Evolutionary conservation across 1,284 basidiomycete species (phyloP), one percentile per base, ranked within the genome.

Genomic region (Laetiporus sulphureus): DNA sequence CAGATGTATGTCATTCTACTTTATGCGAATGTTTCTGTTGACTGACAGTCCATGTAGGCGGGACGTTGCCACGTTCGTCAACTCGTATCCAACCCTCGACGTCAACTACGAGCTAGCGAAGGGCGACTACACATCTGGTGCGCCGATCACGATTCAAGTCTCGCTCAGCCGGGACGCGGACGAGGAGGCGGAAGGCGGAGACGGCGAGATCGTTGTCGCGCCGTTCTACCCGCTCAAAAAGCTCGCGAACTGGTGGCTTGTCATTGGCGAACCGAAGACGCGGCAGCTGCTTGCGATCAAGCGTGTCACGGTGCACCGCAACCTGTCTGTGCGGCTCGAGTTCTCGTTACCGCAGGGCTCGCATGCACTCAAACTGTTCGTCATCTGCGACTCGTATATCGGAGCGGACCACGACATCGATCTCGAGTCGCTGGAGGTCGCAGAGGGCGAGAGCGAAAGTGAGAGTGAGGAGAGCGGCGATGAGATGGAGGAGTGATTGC

Each of bases 211-310:
- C 5, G 94, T 94, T 15, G 75, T 96, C 19, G 92, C 92, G 1
- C 91, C 93, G 0, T 92, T 87, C 69, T 99, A 90, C 69, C 94
- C 95, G 0, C 68, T 68, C 42, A 83, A 83, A 61, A 98, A 98
- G 73, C 79, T 94, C 63, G 82, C 89, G 42, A 92, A 93, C 57
- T 99, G 94, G 93, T 99, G 94, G 94, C 71, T 98, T 22, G 92
- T 98, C 29, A 76, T 98, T 4, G 93, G 93, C 22, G 91, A 96
- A 51, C 79, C 66, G 44, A 72, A 62, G 57, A 83, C 68, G 52
- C 77, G 75, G 46, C 83, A 88, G 53, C 69, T 99, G 32, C 79
- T 94, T 23, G 88, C 90, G 38, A 97, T 99, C 75, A 97, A 98
- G 69, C 87, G 87, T 45, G 89, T 98, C 18, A 97, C 95, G 0